Evolutionary conservation across 1,284 basidiomycete genomes (phyloP).

Genomic region (Malassezia globosa): DNA sequence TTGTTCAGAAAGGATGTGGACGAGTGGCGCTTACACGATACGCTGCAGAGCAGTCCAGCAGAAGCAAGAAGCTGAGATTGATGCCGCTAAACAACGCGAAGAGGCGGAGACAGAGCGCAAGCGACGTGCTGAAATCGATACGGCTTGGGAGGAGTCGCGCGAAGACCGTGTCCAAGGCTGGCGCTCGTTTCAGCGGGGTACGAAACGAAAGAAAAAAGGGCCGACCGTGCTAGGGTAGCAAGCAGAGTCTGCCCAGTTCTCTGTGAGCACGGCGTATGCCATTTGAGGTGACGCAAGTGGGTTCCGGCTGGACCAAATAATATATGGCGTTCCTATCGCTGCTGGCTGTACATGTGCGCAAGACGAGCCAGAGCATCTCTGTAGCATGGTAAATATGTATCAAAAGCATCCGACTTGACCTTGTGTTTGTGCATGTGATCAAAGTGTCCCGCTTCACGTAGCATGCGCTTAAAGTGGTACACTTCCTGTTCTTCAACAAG

Average conservation of each 20-base stretch:
- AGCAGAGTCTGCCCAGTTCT: too few relatives aligned
- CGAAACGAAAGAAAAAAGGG: constrained; percentile 37
- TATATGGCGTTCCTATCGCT: constrained; percentile 3
- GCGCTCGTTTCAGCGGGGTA: constrained; percentile 35
- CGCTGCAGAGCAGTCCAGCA: constrained; percentile 49
- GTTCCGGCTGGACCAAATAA: background rate
- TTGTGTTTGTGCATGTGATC: constrained; percentile 24
- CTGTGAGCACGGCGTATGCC: too few relatives aligned
- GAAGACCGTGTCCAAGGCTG: constrained; percentile 39
- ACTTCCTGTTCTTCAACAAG: constrained; percentile 92
- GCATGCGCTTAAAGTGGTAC: constrained; percentile 20
- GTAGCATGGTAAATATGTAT: constrained; percentile 19
- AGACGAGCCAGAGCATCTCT: constrained; percentile 26
- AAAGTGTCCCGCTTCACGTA: constrained; percentile 11
- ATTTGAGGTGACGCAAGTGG: too few relatives aligned
- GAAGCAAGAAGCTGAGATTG: constrained; percentile 53
- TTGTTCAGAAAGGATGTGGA: too few relatives aligned
- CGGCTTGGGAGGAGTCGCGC: constrained; percentile 51
- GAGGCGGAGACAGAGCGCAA: constrained; percentile 48
- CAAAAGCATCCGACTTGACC: constrained; percentile 17
- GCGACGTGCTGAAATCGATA: constrained; percentile 49
- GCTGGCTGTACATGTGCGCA: constrained; percentile 23
- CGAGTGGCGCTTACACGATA: too few relatives aligned
- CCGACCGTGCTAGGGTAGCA: constrained; percentile 29
- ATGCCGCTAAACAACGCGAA: constrained; percentile 51